A percentile compares a stretch with the other conserved stretches of the same genome.
phyloP scores from a whole-genome alignment of 1,139 yeast genomes.

The Suhomyces kunorum region DNA sequence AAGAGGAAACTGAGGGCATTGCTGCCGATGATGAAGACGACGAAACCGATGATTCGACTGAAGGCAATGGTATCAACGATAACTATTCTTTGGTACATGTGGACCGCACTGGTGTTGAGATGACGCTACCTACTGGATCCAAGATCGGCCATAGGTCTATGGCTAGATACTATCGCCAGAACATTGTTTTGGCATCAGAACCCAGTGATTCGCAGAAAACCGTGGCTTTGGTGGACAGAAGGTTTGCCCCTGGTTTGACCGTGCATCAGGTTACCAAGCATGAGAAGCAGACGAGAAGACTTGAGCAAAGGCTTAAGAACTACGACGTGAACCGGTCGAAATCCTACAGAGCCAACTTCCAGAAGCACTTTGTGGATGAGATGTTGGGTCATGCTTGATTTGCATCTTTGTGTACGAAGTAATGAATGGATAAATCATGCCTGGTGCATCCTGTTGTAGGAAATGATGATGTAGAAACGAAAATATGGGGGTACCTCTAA shows the following conservation, averaged over 20 bases:
- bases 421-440: too few relatives aligned
- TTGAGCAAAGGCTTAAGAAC: slow-evolving; percentile 29
- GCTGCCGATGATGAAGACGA: slow-evolving; percentile 28
- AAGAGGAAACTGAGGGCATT: slow-evolving; percentile 17
- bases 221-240: slow-evolving; percentile 41
- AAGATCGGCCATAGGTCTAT: slow-evolving; percentile 51
- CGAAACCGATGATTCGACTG: slow-evolving; percentile 13
- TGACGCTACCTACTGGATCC: slow-evolving; percentile 51
- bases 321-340: slow-evolving; percentile 29
- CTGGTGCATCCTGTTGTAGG: too few relatives aligned
- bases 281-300: slow-evolving; percentile 33
- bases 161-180: slow-evolving; percentile 47
- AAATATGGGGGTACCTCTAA: too few relatives aligned
- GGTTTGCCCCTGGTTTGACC: slow-evolving; percentile 44
- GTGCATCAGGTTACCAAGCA: slow-evolving; percentile 33
- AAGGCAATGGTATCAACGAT: slow-evolving; percentile 21
- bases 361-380: slow-evolving; percentile 43
- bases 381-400: slow-evolving; percentile 22
- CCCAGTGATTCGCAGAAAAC: slow-evolving; percentile 34
- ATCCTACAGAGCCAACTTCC: slow-evolving; percentile 34
- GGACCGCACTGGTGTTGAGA: slow-evolving; percentile 43
- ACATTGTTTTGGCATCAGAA: slow-evolving; percentile 29
- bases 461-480: background rate
- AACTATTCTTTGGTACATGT: slow-evolving; percentile 38
- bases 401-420: background rate